Percentiles rank a stretch among this genome's conserved stretches.
Evolutionary conservation across 1,284 basidiomycete species (phyloP).

Genomic region (Ganoderma multipileum): DNA sequence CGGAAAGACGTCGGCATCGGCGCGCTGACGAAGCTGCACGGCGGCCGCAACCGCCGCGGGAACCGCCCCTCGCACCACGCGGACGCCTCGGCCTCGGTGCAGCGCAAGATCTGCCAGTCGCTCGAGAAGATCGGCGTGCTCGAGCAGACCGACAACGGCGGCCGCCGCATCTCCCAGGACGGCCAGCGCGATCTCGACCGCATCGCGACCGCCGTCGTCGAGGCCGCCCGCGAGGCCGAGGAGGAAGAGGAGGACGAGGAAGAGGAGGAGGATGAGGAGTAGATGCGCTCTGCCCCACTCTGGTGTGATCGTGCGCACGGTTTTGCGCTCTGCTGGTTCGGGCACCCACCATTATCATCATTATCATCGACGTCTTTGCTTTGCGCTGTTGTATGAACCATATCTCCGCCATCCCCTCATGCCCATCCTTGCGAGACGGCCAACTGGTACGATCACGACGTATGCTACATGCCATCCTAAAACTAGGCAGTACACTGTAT

Average conservation of each 20-base stretch:
- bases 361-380: conserved; percentile 3
- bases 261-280: conserved; percentile 73
- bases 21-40: conserved; percentile 96
- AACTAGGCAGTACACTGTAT: conserved; percentile 35
- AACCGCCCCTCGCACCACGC: conserved; percentile 96
- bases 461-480: conserved; percentile 37
- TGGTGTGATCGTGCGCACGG: conserved; percentile 16
- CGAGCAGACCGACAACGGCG: conserved; percentile 93
- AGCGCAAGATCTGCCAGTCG: conserved; percentile 93
- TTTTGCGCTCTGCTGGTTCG: conserved; percentile 20
- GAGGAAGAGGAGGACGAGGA: conserved; percentile 90
- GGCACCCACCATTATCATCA: conserved; percentile 10
- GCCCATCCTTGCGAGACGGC: conserved; percentile 19
- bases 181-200: conserved; percentile 98
- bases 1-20: conserved; percentile 99
- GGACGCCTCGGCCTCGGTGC: conserved; percentile 86
- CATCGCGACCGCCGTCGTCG: conserved; percentile 96
- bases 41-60: conserved; percentile 94
- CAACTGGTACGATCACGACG: conserved; percentile 28
- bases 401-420: conserved; percentile 8
- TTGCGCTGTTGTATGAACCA: conserved; percentile 27
- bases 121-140: conserved; percentile 99
- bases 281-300: conserved; percentile 31
- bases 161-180: conserved; percentile 96
- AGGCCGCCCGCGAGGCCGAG: conserved; percentile 85